Evolutionary conservation across 306 rosid species (phyloP).

Genomic region (Lathyrus aphaca): DNA sequence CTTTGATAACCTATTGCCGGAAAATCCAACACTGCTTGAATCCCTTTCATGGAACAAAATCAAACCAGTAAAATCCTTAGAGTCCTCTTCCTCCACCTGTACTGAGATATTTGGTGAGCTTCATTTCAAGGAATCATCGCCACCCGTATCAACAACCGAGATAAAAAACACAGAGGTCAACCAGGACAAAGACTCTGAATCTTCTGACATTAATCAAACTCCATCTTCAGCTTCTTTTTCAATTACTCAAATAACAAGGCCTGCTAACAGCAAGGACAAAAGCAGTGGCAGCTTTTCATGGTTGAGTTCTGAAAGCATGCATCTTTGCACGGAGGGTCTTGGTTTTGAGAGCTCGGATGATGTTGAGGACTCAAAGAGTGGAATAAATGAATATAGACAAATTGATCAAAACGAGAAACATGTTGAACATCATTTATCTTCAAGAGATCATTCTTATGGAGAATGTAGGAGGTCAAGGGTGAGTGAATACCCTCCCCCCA

Average conservation of each 20-base stretch:
- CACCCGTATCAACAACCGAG: conserved; percentile 18
- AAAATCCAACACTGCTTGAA: conserved; percentile 62
- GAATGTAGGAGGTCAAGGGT: conserved; percentile 54
- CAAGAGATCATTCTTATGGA: conserved; percentile 31
- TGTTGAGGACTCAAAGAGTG: conserved; percentile 62
- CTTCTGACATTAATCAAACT: conserved; percentile 9
- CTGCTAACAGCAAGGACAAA: conserved; percentile 43
- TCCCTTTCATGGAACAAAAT: conserved; percentile 72
- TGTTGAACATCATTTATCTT: conserved; percentile 28
- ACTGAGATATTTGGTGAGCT: conserved; percentile 90
- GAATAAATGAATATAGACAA: conserved; percentile 34
- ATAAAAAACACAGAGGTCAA: conserved; percentile 10
- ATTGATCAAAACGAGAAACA: conserved; percentile 35
- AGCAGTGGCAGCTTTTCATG: conserved; percentile 69
- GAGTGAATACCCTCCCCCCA: conserved; percentile 81
- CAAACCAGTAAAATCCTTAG: conserved; percentile 46
- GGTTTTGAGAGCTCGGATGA: conserved; percentile 90
- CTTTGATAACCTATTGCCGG: conserved; percentile 69
- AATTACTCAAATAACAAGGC: conserved; percentile 31
- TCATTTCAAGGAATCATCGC: conserved; percentile 63
- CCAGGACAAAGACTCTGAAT: conserved; percentile 15
- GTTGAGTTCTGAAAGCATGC: conserved; percentile 70
- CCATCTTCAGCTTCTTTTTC: conserved; percentile 37
- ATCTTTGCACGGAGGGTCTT: conserved; percentile 92
- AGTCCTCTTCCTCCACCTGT: conserved; percentile 45